Percentiles rank a stretch among this genome's conserved stretches.
These are phyloP conservation scores for Colletotrichum spinosum DNA, from an alignment of 2,329 filamentous ascomycete genomes.

Conservation along the genomic window DNA sequence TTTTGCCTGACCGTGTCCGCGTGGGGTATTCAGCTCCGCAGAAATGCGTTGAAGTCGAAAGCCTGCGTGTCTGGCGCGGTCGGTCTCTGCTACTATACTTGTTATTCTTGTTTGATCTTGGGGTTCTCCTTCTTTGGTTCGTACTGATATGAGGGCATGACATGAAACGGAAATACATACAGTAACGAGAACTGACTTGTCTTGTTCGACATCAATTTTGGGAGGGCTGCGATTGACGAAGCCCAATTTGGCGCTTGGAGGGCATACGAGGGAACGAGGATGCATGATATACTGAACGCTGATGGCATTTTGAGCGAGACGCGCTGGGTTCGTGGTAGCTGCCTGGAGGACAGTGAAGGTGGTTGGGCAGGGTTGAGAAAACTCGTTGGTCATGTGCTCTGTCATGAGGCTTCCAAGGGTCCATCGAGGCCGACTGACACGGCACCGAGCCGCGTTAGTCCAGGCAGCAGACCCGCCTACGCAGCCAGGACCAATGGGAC, in stretches of 20 bases:
- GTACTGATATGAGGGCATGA: slow-evolving; percentile 31
- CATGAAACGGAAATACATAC: slow-evolving; percentile 33
- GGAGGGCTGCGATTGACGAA: slow-evolving; percentile 30
- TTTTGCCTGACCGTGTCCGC: not conserved
- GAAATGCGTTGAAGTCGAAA: slow-evolving; percentile 19
- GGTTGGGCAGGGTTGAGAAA: not conserved
- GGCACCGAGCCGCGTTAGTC: not conserved
- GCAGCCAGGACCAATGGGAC: slow-evolving; percentile 34
- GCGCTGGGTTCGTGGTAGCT: slow-evolving; percentile 23
- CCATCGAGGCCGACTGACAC: not conserved
- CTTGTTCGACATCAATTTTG: slow-evolving; percentile 35
- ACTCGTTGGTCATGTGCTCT: slow-evolving; percentile 5
- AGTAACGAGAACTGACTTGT: slow-evolving; percentile 38
- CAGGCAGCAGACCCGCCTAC: not conserved
- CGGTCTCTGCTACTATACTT: not conserved
- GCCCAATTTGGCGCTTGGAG: slow-evolving; percentile 24
- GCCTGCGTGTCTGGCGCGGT: slow-evolving; percentile 10
- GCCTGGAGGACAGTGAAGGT: slow-evolving; percentile 6
- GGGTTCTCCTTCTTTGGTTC: slow-evolving; percentile 33
- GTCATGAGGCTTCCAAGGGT: slow-evolving; percentile 13
- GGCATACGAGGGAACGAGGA: slow-evolving; percentile 23
- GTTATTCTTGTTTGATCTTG: slow-evolving; percentile 12
- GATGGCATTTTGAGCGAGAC: slow-evolving; percentile 38
- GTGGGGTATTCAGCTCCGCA: slow-evolving; percentile 22
- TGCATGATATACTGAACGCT: slow-evolving; percentile 22